Evolutionary conservation across 2,329 filamentous ascomycete genomes (phyloP).

Genomic region (Aspergillus sp.): DNA sequence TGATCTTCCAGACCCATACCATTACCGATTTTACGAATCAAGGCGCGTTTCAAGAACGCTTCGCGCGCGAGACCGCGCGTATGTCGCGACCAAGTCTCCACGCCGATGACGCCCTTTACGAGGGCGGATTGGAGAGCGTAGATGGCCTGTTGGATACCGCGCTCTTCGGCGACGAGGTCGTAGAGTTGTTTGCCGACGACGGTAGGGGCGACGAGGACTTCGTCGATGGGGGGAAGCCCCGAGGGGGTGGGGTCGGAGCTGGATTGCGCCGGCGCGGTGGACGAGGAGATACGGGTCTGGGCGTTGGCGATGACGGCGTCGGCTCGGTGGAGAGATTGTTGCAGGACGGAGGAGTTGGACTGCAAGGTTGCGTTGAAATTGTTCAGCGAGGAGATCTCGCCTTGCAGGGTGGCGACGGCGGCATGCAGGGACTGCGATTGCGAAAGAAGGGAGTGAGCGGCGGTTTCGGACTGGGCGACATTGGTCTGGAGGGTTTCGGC

Average conservation of each 20-base stretch:
- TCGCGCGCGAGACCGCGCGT: conserved; percentile 49
- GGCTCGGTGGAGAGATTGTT: conserved; percentile 73
- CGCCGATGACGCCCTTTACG: conserved; percentile 45
- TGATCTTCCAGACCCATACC: conserved; percentile 45
- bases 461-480: conserved; percentile 69
- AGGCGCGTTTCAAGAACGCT: conserved; percentile 46
- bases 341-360: conserved; percentile 76
- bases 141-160: conserved; percentile 80
- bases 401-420: conserved; percentile 68
- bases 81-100: conserved; percentile 48
- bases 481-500: conserved; percentile 67
- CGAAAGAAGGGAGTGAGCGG: conserved; percentile 71
- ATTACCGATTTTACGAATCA: conserved; percentile 46
- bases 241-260: conserved; percentile 32
- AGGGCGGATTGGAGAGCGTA: conserved; percentile 58
- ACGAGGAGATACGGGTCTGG: conserved; percentile 52
- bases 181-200: conserved; percentile 93
- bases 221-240: conserved; percentile 74
- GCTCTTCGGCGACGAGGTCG: conserved; percentile 82
- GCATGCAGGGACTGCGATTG: conserved; percentile 75
- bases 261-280: conserved; percentile 14
- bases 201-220: conserved; percentile 87
- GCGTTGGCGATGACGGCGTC: conserved; percentile 75
- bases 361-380: conserved; percentile 69
- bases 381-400: conserved; percentile 70